A percentile compares a stretch with the other conserved stretches of the same genome.
These are phyloP conservation scores for Dujonia santamariae DNA, from an alignment of 1,139 yeast species.

Conservation along the genomic window DNA sequence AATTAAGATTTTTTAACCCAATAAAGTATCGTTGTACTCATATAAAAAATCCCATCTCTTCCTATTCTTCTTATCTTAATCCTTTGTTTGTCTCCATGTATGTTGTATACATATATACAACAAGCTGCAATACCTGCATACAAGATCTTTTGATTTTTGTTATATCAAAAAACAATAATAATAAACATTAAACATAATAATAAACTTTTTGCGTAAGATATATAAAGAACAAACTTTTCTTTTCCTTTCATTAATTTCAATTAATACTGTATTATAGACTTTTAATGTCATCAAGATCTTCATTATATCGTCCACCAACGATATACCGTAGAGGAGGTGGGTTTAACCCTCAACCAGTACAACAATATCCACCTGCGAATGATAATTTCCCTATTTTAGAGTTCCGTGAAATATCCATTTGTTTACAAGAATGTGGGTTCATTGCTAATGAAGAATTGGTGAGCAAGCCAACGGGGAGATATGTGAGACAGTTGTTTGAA, in stretches of 20 bases:
- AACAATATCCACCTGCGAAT: conserved; percentile 11
- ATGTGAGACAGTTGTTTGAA: conserved; percentile 59
- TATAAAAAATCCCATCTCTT: too few relatives aligned
- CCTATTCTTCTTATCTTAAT: too few relatives aligned
- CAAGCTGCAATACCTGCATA: background rate
- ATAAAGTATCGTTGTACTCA: too few relatives aligned
- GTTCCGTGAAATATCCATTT: conserved; percentile 56
- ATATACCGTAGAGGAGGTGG: conserved; percentile 5
- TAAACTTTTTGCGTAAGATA: background rate
- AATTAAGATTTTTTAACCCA: too few relatives aligned
- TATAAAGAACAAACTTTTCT: background rate
- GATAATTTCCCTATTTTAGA: conserved; percentile 68
- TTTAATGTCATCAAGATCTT: conserved; percentile 4
- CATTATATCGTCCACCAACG: conserved; percentile 6
- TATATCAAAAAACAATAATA: background rate
- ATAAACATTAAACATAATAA: conserved; percentile 1
- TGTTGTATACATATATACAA: background rate
- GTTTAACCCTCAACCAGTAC: background rate
- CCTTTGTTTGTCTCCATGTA: too few relatives aligned
- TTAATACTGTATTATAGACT: too few relatives aligned
- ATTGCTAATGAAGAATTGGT: conserved; percentile 62
- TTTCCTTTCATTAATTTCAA: too few relatives aligned
- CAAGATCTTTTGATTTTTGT: background rate
- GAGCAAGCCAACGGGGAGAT: conserved; percentile 62
- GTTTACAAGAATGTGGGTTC: conserved; percentile 64